These are phyloP conservation scores for Phytophthora capsici DNA, from an alignment of 352 stramenopile genomes.

Conservation along the genomic window DNA sequence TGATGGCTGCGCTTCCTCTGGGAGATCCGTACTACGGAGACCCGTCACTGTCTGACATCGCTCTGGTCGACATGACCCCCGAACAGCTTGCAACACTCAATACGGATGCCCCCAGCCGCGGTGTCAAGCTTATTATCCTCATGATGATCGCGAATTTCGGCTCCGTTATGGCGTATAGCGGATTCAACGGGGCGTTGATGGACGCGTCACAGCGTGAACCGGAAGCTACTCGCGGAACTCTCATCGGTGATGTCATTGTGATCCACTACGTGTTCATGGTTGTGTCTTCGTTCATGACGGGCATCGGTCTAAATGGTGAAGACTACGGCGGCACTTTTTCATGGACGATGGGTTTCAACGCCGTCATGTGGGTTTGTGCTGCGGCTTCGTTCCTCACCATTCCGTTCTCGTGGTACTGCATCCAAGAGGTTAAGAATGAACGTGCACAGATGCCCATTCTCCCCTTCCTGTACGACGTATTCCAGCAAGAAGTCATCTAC, in stretches of 20 bases:
- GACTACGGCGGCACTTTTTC: conserved; percentile 58
- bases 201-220: conserved; percentile 58
- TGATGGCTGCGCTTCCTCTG: conserved; percentile 50
- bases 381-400: conserved; percentile 37
- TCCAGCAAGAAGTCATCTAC: conserved; percentile 52
- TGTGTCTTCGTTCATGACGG: conserved; percentile 49
- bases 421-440: conserved; percentile 43
- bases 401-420: conserved; percentile 46
- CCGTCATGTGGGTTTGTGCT: conserved; percentile 54
- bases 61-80: conserved; percentile 19
- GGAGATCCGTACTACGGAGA: conserved; percentile 54
- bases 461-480: conserved; percentile 49
- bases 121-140: conserved; percentile 56
- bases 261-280: conserved; percentile 46
- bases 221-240: conserved; percentile 40
- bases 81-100: conserved; percentile 46
- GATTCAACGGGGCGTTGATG: conserved; percentile 64
- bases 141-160: conserved; percentile 75
- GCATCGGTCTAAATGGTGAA: conserved; percentile 45
- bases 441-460: conserved; percentile 25
- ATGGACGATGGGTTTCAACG: conserved; percentile 61
- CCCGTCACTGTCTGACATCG: conserved; percentile 26
- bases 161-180: conserved; percentile 72
- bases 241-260: conserved; percentile 40
- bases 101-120: conserved; percentile 38